Evolutionary conservation across 1,139 yeast species (phyloP).

Genomic region (Yamadazyma dushanensis): DNA sequence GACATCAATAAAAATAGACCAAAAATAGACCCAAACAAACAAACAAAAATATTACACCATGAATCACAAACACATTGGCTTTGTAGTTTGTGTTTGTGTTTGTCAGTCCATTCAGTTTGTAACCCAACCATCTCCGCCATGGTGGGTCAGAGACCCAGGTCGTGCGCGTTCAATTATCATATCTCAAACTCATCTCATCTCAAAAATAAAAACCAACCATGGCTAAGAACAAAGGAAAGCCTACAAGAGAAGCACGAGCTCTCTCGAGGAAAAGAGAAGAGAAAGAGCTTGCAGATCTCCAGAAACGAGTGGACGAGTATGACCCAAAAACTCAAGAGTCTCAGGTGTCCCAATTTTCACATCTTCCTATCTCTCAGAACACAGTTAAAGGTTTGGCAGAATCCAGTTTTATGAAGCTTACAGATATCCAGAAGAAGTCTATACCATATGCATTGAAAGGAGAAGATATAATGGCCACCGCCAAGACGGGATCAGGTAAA

Average conservation of each 20-base stretch:
- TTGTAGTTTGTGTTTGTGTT: not conserved
- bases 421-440: conserved; percentile 83
- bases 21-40: no score
- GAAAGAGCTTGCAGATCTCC: conserved; percentile 45
- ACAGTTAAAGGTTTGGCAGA: conserved; percentile 75
- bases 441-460: conserved; percentile 80
- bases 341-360: conserved; percentile 47
- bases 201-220: conserved; percentile 3
- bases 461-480: conserved; percentile 86
- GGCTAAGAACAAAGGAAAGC: conserved; percentile 12
- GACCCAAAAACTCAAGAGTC: conserved; percentile 41
- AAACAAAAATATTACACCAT: not conserved
- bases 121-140: not conserved
- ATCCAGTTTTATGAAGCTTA: conserved; percentile 68
- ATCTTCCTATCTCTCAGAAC: conserved; percentile 70
- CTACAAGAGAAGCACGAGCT: conserved; percentile 16
- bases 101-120: not conserved
- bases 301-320: conserved; percentile 49
- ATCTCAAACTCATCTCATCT: conserved; percentile 1
- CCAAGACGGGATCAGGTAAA: conserved; percentile 96
- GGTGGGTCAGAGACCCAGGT: not conserved
- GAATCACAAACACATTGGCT: no score
- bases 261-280: conserved; percentile 39
- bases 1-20: no score
- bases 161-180: not conserved